phyloP scores from a whole-genome alignment of 73 alveolate species.

The Effrenium voratum region DNA sequence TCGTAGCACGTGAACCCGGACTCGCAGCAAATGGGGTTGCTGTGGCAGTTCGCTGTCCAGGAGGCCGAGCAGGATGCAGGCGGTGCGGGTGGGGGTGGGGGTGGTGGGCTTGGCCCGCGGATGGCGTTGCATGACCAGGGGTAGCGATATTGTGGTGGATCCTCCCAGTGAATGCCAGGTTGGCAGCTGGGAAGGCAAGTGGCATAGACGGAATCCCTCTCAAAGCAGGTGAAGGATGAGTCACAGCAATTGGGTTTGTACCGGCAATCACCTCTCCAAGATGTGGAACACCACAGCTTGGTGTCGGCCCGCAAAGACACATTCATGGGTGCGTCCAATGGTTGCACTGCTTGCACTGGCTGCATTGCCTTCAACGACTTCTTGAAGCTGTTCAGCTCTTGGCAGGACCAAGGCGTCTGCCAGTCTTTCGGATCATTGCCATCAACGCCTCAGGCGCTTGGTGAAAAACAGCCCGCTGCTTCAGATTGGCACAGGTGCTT shows the following conservation, averaged over 20 bases:
- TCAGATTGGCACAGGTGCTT: too few species aligned
- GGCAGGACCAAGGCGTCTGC: constrained; percentile 77
- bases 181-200: constrained; percentile 63
- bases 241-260: constrained; percentile 63
- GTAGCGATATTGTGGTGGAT: constrained; percentile 61
- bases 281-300: constrained; percentile 24
- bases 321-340: too few species aligned
- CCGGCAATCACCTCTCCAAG: constrained; percentile 9
- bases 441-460: constrained; percentile 10
- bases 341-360: background rate
- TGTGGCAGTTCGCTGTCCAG: background rate
- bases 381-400: background rate
- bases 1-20: constrained; percentile 55
- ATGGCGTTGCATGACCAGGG: constrained; percentile 78
- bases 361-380: background rate
- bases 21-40: constrained; percentile 59
- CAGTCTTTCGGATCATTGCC: constrained; percentile 29
- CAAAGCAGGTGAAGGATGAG: constrained; percentile 41
- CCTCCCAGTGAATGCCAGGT: constrained; percentile 83
- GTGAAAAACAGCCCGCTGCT: too few species aligned
- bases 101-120: background rate
- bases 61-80: constrained; percentile 60
- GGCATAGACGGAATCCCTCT: constrained; percentile 21
- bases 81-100: constrained; percentile 34
- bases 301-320: too few species aligned